Percentiles rank a stretch among this genome's conserved stretches.
phyloP scores from a whole-genome alignment of 257 asterid genomes.

The Solanum peruvianum region DNA sequence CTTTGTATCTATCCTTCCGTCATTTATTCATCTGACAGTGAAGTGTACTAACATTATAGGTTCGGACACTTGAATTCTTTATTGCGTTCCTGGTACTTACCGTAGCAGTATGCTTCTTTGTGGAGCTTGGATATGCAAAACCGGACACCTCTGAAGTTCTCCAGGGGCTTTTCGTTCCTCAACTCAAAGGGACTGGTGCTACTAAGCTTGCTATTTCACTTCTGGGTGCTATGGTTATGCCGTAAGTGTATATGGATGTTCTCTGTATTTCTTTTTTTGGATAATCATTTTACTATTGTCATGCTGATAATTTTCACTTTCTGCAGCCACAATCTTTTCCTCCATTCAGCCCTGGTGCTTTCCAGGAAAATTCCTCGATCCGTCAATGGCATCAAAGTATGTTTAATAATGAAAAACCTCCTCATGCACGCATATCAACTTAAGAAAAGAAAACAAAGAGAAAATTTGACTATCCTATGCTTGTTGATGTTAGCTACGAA shows the following conservation, averaged over 20 bases:
- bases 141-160: slow-evolving; percentile 66
- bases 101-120: slow-evolving; percentile 75
- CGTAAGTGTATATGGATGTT: slow-evolving; percentile 40
- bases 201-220: slow-evolving; percentile 85
- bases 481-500: not conserved
- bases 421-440: not conserved
- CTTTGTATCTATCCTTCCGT: not conserved
- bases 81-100: slow-evolving; percentile 75
- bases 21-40: not conserved
- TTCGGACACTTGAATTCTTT: slow-evolving; percentile 78
- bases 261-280: not conserved
- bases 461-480: not conserved
- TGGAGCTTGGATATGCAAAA: slow-evolving; percentile 75
- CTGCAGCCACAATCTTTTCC: slow-evolving; percentile 92
- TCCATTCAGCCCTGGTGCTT: slow-evolving; percentile 92
- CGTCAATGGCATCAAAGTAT: slow-evolving; percentile 61
- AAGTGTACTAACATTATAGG: slow-evolving; percentile 35
- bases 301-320: not conserved
- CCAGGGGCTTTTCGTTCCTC: slow-evolving; percentile 76
- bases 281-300: not conserved
- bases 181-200: slow-evolving; percentile 79
- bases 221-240: slow-evolving; percentile 99
- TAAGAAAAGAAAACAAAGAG: not conserved
- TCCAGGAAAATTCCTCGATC: slow-evolving; percentile 94
- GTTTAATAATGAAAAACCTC: not conserved